These are phyloP conservation scores for Xylaria cubensis DNA, from an alignment of 495 filamentous ascomycete genomes.

Conservation along the genomic window DNA sequence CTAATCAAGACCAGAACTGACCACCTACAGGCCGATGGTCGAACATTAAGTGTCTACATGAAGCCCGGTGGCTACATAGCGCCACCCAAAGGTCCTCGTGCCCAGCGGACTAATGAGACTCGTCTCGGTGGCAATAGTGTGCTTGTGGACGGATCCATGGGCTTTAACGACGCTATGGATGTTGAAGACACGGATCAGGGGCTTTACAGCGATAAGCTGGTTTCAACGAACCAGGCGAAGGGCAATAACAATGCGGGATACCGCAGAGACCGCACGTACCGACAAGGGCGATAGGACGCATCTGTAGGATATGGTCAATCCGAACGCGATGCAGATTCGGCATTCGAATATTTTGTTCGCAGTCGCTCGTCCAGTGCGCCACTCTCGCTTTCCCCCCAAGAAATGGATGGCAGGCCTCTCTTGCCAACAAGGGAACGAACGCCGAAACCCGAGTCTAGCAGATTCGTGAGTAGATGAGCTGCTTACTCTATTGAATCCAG, in stretches of 20 bases:
- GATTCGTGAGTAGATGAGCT: neutral
- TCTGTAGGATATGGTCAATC: neutral
- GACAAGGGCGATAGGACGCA: conserved; percentile 25
- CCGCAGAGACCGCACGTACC: conserved; percentile 47
- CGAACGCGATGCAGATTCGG: neutral
- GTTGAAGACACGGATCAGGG: conserved; percentile 40
- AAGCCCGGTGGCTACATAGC: conserved; percentile 55
- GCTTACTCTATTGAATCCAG: neutral
- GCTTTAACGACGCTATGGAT: conserved; percentile 65
- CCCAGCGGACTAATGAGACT: conserved; percentile 48
- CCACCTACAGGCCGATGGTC: conserved; percentile 76
- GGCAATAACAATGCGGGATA: conserved; percentile 30
- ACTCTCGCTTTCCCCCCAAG: neutral
- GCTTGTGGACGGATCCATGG: conserved; percentile 66
- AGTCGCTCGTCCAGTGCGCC: neutral
- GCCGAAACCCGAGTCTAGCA: neutral
- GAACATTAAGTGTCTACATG: conserved; percentile 76
- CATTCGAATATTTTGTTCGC: neutral
- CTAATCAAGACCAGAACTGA: conserved; percentile 17
- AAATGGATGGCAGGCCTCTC: neutral
- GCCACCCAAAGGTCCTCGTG: conserved; percentile 39
- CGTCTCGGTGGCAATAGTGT: conserved; percentile 49
- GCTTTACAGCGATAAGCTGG: conserved; percentile 54
- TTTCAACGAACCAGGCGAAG: conserved; percentile 29
- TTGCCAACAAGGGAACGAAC: neutral